Evolutionary conservation across 2,329 filamentous ascomycete genomes (phyloP), one percentile per base, ranked within the genome.

Genomic region (Phaeosphaeria sp.): DNA sequence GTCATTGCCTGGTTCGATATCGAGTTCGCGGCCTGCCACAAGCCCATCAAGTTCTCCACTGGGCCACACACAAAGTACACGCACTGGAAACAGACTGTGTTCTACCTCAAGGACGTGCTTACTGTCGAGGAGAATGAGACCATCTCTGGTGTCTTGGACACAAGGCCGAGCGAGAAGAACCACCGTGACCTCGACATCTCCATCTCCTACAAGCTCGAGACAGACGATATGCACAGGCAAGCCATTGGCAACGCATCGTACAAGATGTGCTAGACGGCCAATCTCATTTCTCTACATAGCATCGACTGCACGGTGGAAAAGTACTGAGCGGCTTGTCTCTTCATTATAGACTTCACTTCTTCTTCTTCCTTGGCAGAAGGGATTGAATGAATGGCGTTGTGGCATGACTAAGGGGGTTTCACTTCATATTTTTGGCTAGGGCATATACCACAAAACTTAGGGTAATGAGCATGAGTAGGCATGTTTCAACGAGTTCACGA

Each of bases 51-150:
- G 74, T 99, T 99, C 86, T 96, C 92, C 53, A 99, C 95, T 18
- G 95, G 95, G 21, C 95, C 95, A 25, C 95, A 98, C 81, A 96
- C 94, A 71, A 98, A 97, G 83, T 98, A 98, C 83, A 99, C 95
- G 18, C 95, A 99, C 86, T 99, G 95, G 95, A 99, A 99, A 84
- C 95, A 99, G 84, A 99, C 95, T 13, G 95, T 99, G 62, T 98
- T 99, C 83, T 99, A 99, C 82, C 85, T 99, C 63, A 88, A 91
- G 73, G 93, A 99, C 68, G 91, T 97, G 33, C 83, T 99, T 64
- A 98, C 93, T 18, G 93, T 97, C 39, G 90, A 96, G 79, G 86
- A 92, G 74, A 92, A 90, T 56, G 95, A 99, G 83, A 84, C 87
- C 72, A 84, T 99, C 59, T 80, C 82, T 59, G 91, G 92, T 72